phyloP scores from a whole-genome alignment of 2,329 filamentous ascomycete genomes.

The Sclerotiophoma versabilis region DNA sequence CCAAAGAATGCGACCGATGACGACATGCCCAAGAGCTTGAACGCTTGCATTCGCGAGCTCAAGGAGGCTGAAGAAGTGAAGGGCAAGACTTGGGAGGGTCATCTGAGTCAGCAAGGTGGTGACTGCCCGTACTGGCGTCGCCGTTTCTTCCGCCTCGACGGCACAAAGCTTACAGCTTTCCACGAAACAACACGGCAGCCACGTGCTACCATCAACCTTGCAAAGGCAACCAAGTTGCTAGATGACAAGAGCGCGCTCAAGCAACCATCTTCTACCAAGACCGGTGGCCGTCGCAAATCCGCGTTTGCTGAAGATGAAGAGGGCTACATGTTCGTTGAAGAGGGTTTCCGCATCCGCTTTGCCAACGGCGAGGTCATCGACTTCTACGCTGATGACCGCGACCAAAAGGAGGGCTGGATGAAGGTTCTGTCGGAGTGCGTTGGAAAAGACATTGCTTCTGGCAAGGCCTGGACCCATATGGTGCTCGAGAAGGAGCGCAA shows the following conservation, averaged over 20 bases:
- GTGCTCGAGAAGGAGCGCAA: conserved; percentile 59
- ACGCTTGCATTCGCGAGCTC: conserved; percentile 91
- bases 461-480: conserved; percentile 68
- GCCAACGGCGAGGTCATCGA: conserved; percentile 98
- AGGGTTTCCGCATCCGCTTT: conserved; percentile 98
- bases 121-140: conserved; percentile 99
- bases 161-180: conserved; percentile 90
- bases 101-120: conserved; percentile 93
- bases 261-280: conserved; percentile 77
- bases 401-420: conserved; percentile 96
- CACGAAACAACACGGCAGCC: conserved; percentile 96
- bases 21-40: conserved; percentile 99
- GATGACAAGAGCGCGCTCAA: conserved; percentile 86
- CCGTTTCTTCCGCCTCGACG: conserved; percentile 93
- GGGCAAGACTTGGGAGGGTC: conserved; percentile 82
- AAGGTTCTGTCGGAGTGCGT: conserved; percentile 77
- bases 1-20: conserved; percentile 87
- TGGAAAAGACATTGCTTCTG: conserved; percentile 60
- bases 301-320: conserved; percentile 98
- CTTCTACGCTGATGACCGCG: conserved; percentile 91
- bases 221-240: conserved; percentile 90
- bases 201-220: conserved; percentile 93
- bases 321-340: conserved; percentile 99
- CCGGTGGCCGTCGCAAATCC: conserved; percentile 84
- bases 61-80: conserved; percentile 85